Base-by-base conservation (phyloP, 2,329 filamentous ascomycete species). In the Parastagonospora nodorum region DNA sequence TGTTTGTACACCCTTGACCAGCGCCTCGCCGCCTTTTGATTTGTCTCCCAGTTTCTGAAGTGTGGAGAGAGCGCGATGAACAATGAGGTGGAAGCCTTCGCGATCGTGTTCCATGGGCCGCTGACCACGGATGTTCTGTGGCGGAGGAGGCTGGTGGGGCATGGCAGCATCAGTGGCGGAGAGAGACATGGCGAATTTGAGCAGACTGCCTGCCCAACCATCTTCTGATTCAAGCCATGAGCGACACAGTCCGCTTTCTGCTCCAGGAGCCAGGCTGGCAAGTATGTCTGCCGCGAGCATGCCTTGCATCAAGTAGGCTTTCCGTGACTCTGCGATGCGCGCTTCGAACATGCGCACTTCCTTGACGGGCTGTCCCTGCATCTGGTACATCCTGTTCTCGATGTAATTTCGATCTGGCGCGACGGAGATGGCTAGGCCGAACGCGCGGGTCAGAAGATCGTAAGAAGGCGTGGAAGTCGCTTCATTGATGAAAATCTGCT, bases 261-360 rank as follows among this genome's bases (percentile, higher is more conserved):
- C 81, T 4, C 83, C 82, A 2, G 88, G 88, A 2, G 86, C 84
- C 27, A 97, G 79, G 8, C 87, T 87, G 0, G 91, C 86, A 2
- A 97, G 77, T 44, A 97, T 95, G 61, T 97, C 92, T 0, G 91
- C 92, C 1, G 92, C 89, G 5, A 97, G 80, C 63, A 97, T 84
- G 1, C 92, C 92, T 75, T 99, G 94, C 82, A 96, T 94, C 9
- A 99, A 77, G 64, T 91, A 88, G 0, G 94, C 88, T 73, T 96
- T 96, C 49, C 94, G 86, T 4, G 84, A 85, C 69, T 97, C 92
- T 5, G 94, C 84, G 5, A 92, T 81, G 0, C 86, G 83, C 1
- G 88, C 67, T 58, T 79, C 77, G 14, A 66, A 69, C 42, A 63
- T 58, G 16, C 71, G 72, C 16, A 73, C 64, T 42, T 70, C 63